A percentile compares a stretch with the other conserved stretches of the same genome.
Evolutionary conservation across 2,329 filamentous ascomycete genomes (phyloP).

Genomic region (Tetracladium maxilliforme): DNA sequence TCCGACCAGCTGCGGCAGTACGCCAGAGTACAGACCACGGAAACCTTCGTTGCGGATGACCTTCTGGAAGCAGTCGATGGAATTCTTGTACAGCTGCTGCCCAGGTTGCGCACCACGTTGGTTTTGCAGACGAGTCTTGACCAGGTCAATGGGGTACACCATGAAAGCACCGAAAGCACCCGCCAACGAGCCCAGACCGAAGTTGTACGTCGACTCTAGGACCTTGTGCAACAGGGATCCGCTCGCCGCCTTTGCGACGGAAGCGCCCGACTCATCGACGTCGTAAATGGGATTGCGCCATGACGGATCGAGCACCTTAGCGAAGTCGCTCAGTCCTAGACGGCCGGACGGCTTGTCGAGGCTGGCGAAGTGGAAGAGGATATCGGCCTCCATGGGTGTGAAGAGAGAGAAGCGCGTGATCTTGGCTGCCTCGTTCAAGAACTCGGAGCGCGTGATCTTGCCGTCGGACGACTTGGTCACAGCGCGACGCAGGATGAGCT

Average conservation of each 20-base stretch:
- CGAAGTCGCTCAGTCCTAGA: slow-evolving; percentile 71
- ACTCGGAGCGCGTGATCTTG: slow-evolving; percentile 88
- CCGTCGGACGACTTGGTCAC: slow-evolving; percentile 72
- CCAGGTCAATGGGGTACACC: slow-evolving; percentile 97
- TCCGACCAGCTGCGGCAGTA: slow-evolving; percentile 87
- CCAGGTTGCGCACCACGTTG: slow-evolving; percentile 74
- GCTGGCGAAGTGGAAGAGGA: slow-evolving; percentile 95
- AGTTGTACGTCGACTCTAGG: slow-evolving; percentile 76
- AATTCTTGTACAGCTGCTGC: slow-evolving; percentile 91
- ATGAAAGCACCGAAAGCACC: slow-evolving; percentile 98
- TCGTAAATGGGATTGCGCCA: slow-evolving; percentile 51
- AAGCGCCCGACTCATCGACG: slow-evolving; percentile 21
- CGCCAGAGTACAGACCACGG: slow-evolving; percentile 81
- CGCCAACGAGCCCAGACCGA: slow-evolving; percentile 74
- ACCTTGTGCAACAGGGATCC: slow-evolving; percentile 46
- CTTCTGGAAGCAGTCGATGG: slow-evolving; percentile 85
- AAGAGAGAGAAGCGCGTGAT: slow-evolving; percentile 91
- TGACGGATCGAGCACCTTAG: slow-evolving; percentile 85
- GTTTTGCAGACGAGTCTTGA: slow-evolving; percentile 98
- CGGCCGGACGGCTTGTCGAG: slow-evolving; percentile 80
- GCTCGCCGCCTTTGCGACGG: slow-evolving; percentile 34
- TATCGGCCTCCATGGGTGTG: slow-evolving; percentile 97
- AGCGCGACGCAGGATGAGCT: slow-evolving; percentile 81
- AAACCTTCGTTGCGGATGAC: slow-evolving; percentile 88
- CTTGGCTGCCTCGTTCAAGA: slow-evolving; percentile 82